A percentile compares a stretch with the other conserved stretches of the same genome.
These are phyloP conservation scores for Pythium phragmitis DNA, from an alignment of 352 stramenopile genomes.

Conservation along the genomic window DNA sequence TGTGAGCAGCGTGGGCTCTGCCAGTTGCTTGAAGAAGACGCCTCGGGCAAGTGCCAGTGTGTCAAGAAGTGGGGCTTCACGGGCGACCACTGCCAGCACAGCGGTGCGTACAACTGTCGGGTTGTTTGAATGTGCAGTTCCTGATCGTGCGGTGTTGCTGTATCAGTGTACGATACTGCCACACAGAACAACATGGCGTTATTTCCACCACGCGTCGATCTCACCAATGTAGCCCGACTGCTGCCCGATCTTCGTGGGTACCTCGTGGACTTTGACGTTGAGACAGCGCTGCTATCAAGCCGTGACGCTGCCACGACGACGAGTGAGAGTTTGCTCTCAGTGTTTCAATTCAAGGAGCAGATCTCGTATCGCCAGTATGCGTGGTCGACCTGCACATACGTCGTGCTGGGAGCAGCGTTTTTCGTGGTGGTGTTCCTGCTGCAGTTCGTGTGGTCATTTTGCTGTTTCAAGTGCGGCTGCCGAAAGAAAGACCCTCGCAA, in stretches of 20 bases:
- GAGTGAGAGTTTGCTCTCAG: slow-evolving; percentile 4
- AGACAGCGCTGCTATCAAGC: slow-evolving; percentile 1
- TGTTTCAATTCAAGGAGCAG: slow-evolving; percentile 25
- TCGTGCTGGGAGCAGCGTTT: slow-evolving; percentile 25
- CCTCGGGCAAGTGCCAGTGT: slow-evolving; percentile 57
- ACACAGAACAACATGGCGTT: slow-evolving; percentile 38
- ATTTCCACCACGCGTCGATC: slow-evolving; percentile 40
- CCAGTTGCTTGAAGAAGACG: slow-evolving; percentile 49
- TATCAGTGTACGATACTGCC: slow-evolving; percentile 62
- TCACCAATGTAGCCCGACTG: slow-evolving; percentile 32
- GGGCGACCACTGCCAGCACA: slow-evolving; percentile 64
- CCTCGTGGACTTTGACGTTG: slow-evolving; percentile 44
- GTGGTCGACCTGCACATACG: slow-evolving; percentile 37
- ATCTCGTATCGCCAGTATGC: slow-evolving; percentile 48
- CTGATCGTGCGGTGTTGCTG: neutral
- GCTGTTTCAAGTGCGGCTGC: slow-evolving; percentile 51
- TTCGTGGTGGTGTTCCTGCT: slow-evolving; percentile 41
- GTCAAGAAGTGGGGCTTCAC: slow-evolving; percentile 66
- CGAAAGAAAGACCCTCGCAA: slow-evolving; percentile 41
- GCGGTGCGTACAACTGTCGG: slow-evolving; percentile 33
- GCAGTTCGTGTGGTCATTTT: slow-evolving; percentile 47
- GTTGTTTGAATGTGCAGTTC: neutral
- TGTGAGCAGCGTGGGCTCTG: slow-evolving; percentile 64
- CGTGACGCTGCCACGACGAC: neutral
- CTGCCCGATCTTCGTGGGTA: slow-evolving; percentile 53